Base-by-base conservation (phyloP, 1,284 basidiomycete genomes). In the Cutaneotrichosporon cavernicola region DNA sequence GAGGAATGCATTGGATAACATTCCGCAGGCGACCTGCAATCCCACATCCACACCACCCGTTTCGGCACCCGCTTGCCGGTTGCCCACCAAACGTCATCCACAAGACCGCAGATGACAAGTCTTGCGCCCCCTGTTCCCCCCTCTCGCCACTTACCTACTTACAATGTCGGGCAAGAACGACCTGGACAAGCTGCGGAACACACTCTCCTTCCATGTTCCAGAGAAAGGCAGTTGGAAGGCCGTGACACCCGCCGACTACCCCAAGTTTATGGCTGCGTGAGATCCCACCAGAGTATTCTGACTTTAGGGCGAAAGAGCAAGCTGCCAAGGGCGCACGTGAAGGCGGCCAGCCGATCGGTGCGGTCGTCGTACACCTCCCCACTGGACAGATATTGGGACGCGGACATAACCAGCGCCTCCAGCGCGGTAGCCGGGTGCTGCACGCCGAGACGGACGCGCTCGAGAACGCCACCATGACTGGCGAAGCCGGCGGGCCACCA, bases 381-480 rank as follows among this genome's bases (percentile, higher is more conserved):
- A 71, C 73, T 1, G 64, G 66, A 22, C 65, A 62, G 22, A 64
- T 72, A n/a, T 65, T 75, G 26, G 64, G 72, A 21, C 46, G 34
- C 7, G 73, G 73, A 11, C 73, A 72, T 58, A 74, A 75, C 62
- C 68, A 72, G 56, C 65, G 70, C 8, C 69, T 72, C 2, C 69
- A 74, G 63, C 58, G 65, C 52, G 62, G 64, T 46, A 66, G 62
- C 1, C 73, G 71, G 58, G 69, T 68, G 51, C 62, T 65, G 38
- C 73, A 75, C 63, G 73, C 69, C 46, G 73, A 75, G 69, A 73
- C 63, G 61, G 71, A 72, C 50, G 70, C 69, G 30, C 64, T 75
- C 10, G 71, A 58, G 10, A 58, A 58, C n/a, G 47, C 32, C 38
- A 68, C 64, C 38, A 61, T 72, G 7, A 71, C 72, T n/a, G 65